phyloP scores from a whole-genome alignment of 306 rosid genomes.

The Hippophae tibetana region DNA sequence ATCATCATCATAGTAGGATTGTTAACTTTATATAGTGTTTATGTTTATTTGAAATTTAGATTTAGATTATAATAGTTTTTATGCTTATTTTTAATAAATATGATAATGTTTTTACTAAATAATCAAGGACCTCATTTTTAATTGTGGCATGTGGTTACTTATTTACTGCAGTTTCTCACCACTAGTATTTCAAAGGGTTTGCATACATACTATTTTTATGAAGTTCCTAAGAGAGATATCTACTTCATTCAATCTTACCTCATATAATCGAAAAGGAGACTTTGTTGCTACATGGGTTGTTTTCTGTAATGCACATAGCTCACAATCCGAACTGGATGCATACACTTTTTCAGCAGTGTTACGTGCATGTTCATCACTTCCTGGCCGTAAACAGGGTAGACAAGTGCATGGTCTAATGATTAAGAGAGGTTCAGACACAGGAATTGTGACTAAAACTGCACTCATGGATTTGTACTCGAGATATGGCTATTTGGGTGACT shows the following conservation, averaged over 20 bases:
- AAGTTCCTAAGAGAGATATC: conserved; percentile 30
- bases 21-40: no score
- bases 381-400: conserved; percentile 19
- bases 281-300: conserved; percentile 29
- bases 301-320: conserved; percentile 27
- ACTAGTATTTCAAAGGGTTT: no score
- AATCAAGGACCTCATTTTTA: no score
- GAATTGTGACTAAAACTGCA: conserved; percentile 39
- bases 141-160: no score
- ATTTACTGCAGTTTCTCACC: no score
- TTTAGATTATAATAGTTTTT: no score
- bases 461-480: conserved; percentile 52
- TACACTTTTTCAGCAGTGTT: conserved; percentile 39
- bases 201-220: background rate
- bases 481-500: conserved; percentile 23
- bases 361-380: conserved; percentile 34
- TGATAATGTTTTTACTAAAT: no score
- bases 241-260: conserved; percentile 24
- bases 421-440: conserved; percentile 31
- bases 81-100: no score
- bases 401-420: conserved; percentile 44
- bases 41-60: no score
- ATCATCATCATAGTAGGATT: no score
- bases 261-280: conserved; percentile 24
- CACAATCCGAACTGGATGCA: conserved; percentile 26